Conservation (phyloP, 352 stramenopile species). For the Pythium aquatile region DNA sequence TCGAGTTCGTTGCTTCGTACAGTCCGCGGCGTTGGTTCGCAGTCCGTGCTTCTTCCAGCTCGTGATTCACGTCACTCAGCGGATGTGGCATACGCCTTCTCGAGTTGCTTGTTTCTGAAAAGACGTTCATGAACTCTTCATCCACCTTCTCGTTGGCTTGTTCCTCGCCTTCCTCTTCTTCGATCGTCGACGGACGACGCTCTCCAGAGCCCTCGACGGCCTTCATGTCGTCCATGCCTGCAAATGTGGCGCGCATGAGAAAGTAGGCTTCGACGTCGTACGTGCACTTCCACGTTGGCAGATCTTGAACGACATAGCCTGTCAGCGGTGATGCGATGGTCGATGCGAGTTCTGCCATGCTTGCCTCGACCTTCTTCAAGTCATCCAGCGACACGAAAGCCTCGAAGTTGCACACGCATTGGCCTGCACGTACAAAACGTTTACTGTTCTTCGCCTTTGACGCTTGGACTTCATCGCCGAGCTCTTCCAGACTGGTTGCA, state of each 20-base stretch:
- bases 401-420: constrained; percentile 82
- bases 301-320: constrained; percentile 80
- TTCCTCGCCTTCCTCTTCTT: constrained; percentile 43
- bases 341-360: constrained; percentile 39
- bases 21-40: constrained; percentile 73
- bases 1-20: constrained; percentile 85
- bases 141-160: constrained; percentile 71
- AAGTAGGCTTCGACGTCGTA: constrained; percentile 89
- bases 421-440: constrained; percentile 75
- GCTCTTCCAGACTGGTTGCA: constrained; percentile 75
- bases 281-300: constrained; percentile 85
- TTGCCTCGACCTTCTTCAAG: constrained; percentile 35
- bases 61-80: constrained; percentile 70
- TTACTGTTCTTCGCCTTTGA: constrained; percentile 76
- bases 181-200: constrained; percentile 26
- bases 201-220: constrained; percentile 17
- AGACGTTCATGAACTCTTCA: constrained; percentile 79
- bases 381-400: constrained; percentile 74
- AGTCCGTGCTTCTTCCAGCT: constrained; percentile 75
- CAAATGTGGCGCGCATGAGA: constrained; percentile 83
- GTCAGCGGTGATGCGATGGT: constrained; percentile 49
- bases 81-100: constrained; percentile 53
- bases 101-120: constrained; percentile 41
- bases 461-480: constrained; percentile 68
- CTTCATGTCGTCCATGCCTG: constrained; percentile 51